Base-by-base conservation (phyloP, 257 asterid genomes). In the Lantana camara region DNA sequence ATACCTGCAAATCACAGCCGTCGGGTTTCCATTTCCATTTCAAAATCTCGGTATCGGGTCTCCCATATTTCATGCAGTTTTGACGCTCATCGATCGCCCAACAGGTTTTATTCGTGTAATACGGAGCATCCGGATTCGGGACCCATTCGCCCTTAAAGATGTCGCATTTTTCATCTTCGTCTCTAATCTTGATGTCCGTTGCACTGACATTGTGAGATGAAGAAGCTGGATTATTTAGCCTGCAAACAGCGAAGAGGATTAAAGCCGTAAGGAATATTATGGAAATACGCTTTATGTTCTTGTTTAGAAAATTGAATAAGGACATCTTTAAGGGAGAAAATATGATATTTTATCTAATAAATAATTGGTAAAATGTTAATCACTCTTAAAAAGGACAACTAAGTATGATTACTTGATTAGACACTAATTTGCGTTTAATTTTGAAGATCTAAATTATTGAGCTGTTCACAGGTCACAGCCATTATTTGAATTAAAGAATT, bases 131-230 rank as follows among this genome's bases (percentile, higher is more conserved):
- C 50, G 80, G 79, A 44, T 84, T 67, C 4, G 84, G 88, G 2
- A 84, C 45, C 95, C 95, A 87, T 24, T 87, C 89, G 0, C 95
- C 95, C 0, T 47, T 66, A 42, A 64, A 81, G 2, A 83, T 46
- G 50, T 86, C 85, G 47, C 95, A 82, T 0, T 45, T 37, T 0
- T 55, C 79, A 2, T 22, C 34, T 0, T 12, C 61, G n/a, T 60
- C 63, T 1, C 32, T 17, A 17, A 65, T 51, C 27, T 42, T 55
- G 16, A 59, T 64, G 17, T 74, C 60, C 10, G 64, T 38, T 1
- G 65, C 45, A 2, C 63, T 7, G 12, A 4, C 14, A 4, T 15
- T 41, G 20, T 42, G 38, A 2, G 68, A 16, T 27, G 35, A 27
- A 19, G 66, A 60, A 32, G 54, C 1, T 13, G 76, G 70, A 27